Percentiles rank a stretch among this genome's conserved stretches.
Evolutionary conservation across 495 filamentous ascomycete genomes (phyloP).

Genomic region (Aspergillus funiculosus): DNA sequence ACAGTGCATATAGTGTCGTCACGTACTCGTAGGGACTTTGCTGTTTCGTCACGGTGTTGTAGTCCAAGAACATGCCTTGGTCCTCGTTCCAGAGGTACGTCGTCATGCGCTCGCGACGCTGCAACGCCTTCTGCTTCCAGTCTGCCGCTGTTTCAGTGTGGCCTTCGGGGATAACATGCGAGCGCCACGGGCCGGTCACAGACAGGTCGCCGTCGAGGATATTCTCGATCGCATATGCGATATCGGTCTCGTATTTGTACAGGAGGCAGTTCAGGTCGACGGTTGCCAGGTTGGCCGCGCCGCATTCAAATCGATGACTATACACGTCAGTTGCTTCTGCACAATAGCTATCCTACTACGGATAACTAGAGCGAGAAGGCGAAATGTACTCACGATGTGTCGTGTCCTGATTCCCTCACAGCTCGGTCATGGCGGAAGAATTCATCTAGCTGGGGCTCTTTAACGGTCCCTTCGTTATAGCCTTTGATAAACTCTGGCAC

Average conservation of each 20-base stretch:
- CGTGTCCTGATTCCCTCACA: not conserved
- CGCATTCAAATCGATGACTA: not conserved
- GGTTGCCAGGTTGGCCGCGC: not conserved
- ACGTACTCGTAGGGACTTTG: conserved; percentile 2
- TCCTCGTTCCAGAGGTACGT: not conserved
- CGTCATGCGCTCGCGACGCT: not conserved
- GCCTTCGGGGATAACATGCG: not conserved
- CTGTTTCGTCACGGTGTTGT: not conserved
- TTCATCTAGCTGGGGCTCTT: not conserved
- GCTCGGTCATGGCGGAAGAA: conserved; percentile 1
- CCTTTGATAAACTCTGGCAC: not conserved
- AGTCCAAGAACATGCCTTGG: not conserved
- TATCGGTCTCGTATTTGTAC: conserved; percentile 2
- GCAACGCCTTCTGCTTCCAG: not conserved
- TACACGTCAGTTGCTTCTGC: no score
- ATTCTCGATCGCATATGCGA: not conserved
- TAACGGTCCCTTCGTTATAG: not conserved
- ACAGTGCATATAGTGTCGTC: not conserved
- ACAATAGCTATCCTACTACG: no score
- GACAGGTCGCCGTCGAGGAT: not conserved
- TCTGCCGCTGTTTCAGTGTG: not conserved
- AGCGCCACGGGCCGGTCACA: not conserved
- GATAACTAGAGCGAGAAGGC: no score
- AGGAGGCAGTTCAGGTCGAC: not conserved
- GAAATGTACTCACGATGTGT: conserved; percentile 4